Conservation (phyloP, 768 basidiomycete species). For the Lenzites betulinus region DNA sequence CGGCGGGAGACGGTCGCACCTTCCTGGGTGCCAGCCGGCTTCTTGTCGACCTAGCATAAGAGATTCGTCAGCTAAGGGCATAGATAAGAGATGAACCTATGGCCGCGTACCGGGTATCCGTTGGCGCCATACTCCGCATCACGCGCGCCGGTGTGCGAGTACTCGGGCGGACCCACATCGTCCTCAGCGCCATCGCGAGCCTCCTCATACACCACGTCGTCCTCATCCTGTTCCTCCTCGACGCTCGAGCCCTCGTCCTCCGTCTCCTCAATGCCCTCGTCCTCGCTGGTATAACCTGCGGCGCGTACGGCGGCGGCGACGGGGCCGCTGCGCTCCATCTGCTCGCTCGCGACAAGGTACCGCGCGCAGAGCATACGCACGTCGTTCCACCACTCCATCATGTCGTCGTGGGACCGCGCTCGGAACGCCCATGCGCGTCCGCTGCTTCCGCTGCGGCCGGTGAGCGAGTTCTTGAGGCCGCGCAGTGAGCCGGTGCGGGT, state of each 20-base stretch:
- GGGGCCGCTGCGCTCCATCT: constrained; percentile 89
- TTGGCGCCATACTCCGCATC: constrained; percentile 39
- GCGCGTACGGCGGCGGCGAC: constrained; percentile 90
- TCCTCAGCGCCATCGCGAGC: constrained; percentile 45
- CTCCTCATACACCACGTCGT: constrained; percentile 52
- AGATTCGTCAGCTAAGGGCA: constrained; percentile 28
- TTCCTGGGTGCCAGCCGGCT: constrained; percentile 32
- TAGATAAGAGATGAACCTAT: background rate
- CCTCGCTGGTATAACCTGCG: constrained; percentile 87
- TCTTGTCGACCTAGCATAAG: constrained; percentile 48
- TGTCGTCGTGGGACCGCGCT: constrained; percentile 86
- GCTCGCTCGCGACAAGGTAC: constrained; percentile 92
- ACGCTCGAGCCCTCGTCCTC: constrained; percentile 65
- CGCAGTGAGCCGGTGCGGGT: constrained; percentile 58
- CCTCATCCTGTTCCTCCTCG: constrained; percentile 46
- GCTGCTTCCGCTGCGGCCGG: constrained; percentile 34
- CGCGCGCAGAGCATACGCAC: constrained; percentile 89
- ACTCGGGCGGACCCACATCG: constrained; percentile 63
- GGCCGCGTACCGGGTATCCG: constrained; percentile 28
- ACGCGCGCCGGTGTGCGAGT: constrained; percentile 49
- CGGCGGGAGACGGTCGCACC: constrained; percentile 42
- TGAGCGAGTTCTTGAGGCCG: constrained; percentile 32
- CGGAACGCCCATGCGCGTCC: constrained; percentile 89
- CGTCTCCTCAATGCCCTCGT: constrained; percentile 58
- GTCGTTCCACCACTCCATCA: constrained; percentile 99